These are phyloP conservation scores for Ramaria sp. DNA, from an alignment of 768 basidiomycete genomes.

Conservation along the genomic window DNA sequence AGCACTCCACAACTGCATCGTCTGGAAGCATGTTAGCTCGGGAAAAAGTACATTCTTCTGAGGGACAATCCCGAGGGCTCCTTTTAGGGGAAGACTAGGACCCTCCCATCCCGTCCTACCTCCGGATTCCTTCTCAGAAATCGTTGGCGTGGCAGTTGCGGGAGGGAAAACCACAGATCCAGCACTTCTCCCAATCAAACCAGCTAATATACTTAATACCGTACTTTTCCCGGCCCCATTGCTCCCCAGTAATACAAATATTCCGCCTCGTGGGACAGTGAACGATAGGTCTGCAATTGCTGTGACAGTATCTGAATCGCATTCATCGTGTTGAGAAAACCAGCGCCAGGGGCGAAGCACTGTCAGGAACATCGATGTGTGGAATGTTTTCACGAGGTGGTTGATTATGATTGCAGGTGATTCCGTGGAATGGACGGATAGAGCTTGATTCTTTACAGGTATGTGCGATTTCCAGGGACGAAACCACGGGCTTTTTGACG, in stretches of 20 bases:
- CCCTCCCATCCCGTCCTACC: slow-evolving; percentile 31
- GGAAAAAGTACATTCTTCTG: slow-evolving; percentile 80
- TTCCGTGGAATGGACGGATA: not conserved
- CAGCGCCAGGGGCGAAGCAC: slow-evolving; percentile 2
- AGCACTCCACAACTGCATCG: slow-evolving; percentile 58
- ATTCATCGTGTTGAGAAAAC: not conserved
- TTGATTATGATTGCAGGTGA: slow-evolving; percentile 6
- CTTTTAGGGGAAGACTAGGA: slow-evolving; percentile 24
- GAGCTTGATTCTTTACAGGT: not conserved
- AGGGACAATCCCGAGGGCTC: slow-evolving; percentile 65
- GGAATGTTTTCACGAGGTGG: slow-evolving; percentile 12
- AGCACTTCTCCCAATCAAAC: slow-evolving; percentile 44
- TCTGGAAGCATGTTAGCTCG: slow-evolving; percentile 64
- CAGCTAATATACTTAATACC: slow-evolving; percentile 52
- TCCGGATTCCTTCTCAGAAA: slow-evolving; percentile 18
- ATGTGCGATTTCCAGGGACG: slow-evolving; percentile 17
- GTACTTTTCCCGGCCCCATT: slow-evolving; percentile 78
- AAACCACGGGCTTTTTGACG: slow-evolving; percentile 21
- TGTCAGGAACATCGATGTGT: not conserved
- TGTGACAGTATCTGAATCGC: slow-evolving; percentile 25
- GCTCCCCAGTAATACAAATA: slow-evolving; percentile 69
- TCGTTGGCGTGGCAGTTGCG: not conserved
- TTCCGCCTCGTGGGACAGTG: slow-evolving; percentile 59
- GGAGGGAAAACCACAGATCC: slow-evolving; percentile 39
- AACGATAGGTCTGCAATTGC: slow-evolving; percentile 59